Evolutionary conservation across 2,329 filamentous ascomycete species (phyloP), one percentile per base, ranked within the genome.

Genomic region (Pseudogymnoascus sp.): DNA sequence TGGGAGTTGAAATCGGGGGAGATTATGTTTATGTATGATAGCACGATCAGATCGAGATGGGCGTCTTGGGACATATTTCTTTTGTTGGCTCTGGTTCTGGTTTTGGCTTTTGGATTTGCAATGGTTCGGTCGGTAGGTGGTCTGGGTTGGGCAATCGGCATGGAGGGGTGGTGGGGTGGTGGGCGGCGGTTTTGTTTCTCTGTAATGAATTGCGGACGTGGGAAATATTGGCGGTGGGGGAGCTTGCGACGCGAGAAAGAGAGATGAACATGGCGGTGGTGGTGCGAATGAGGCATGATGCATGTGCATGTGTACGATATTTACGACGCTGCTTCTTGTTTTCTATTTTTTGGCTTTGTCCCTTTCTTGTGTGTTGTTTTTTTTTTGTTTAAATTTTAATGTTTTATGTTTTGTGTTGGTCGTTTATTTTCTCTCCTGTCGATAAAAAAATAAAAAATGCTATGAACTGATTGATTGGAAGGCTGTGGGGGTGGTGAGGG

Each of bases 281-380:
- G 23, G 19, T 52, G 45, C 25, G 45, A 11, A 30, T 52, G 45
- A 19, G 45, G 45, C 45, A 52, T 52, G 45, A 52, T 52, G 45
- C 45, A 52, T 52, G 45, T 55, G 25, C 25, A 19, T 55, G 25
- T 55, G 49, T 55, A 55, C 49, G 49, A 55, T 14, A 33, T 55
- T 55, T 55, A 55, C n/a, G 49, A 33, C 2, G n/a, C 12, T 55
- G 23, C 23, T 52, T 16, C 14, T 16, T 30, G 11, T 30, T 4
- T 19, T 41, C 6, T 55, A 5, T 16, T 19, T 55, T 55, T 33
- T 0, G 16, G 30, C n/a, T 19, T 55, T 22, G 49, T 55, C n/a
- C 49, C 25, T 55, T 55, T 55, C 49, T 55, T 55, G 49, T 33
- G n/a, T 55, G 28, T 55, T 55, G n/a, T n/a, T 55, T 55, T 58